Evolutionary conservation across 306 rosid species (phyloP).

Genomic region (Vigna nakashimae): DNA sequence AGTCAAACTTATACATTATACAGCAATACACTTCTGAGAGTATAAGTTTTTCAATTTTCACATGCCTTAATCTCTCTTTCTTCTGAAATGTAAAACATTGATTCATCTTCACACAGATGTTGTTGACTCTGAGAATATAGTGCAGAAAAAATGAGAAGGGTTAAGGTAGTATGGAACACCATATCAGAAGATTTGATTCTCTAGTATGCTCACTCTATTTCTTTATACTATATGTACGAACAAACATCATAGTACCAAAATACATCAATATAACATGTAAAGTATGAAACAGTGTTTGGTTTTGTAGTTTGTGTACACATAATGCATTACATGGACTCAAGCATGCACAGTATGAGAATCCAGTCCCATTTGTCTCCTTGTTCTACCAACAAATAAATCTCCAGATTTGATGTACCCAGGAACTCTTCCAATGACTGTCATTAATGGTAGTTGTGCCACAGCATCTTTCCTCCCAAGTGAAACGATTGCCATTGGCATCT

Average conservation of each 20-base stretch:
- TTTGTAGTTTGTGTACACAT: not conserved
- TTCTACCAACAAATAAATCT: conserved; percentile 76
- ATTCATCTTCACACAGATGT: no score
- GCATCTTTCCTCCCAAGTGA: conserved; percentile 81
- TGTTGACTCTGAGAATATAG: no score
- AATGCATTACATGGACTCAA: not conserved
- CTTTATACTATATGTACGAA: not conserved
- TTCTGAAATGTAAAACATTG: not conserved
- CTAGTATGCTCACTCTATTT: not conserved
- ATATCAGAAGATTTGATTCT: not conserved
- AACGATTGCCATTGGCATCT: conserved; percentile 57
- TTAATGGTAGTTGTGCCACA: conserved; percentile 67
- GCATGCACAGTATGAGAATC: not conserved
- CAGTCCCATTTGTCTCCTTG: conserved; percentile 73
- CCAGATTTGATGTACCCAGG: conserved; percentile 74
- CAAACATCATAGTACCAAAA: not conserved
- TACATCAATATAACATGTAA: conserved; percentile 16
- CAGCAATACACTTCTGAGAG: not conserved
- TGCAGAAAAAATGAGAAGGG: no score
- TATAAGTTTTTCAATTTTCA: not conserved
- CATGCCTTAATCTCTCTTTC: not conserved
- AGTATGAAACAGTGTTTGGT: not conserved
- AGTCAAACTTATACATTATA: no score
- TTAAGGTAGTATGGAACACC: not conserved
- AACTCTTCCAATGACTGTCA: conserved; percentile 59